Evolutionary conservation across 2,329 filamentous ascomycete species (phyloP), one percentile per base, ranked within the genome.

Genomic region (Fusarium buxicola): DNA sequence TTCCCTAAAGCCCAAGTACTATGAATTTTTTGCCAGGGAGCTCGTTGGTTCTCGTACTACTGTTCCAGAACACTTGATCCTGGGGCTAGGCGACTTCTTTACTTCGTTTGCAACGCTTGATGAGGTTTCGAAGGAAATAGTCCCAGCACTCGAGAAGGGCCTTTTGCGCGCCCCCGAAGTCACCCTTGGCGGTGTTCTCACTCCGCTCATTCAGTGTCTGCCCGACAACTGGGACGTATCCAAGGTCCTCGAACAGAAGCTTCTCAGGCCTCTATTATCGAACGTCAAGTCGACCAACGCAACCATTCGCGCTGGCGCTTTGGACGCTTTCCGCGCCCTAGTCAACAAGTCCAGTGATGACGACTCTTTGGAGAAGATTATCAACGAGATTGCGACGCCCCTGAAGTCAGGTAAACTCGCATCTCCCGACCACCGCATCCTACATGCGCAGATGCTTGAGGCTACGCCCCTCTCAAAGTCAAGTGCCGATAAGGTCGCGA

Each of bases 281-380:
- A 97, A 93, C 73, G 83, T 94, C 75, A 97, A 96, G 76, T 98
- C 95, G 2, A 94, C 91, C 71, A 98, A 97, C 74, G 80, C 86
- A 12, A 77, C 78, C 3, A 92, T 97, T 60, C 89, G 94, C 53
- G 85, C 85, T 60, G 93, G 92, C 21, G 91, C 92, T 8, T 78
- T 94, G 18, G 82, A 84, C 34, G 90, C 90, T 8, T 97, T 98
- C 74, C 83, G 84, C 63, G 84, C 85, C 9, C 81, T 94, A n/a
- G 85, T 92, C 27, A 75, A 79, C 36, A 84, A 85, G 66, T 91
- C 87, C 65, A 74, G 78, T 43, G 84, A 92, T 62, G 76, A 82
- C 7, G 74, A 80, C 4, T 76, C 82, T 5, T 77, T 96, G 36
- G 83, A 86, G 31, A 89, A 90, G 69, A 85, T 94, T 38, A 83